phyloP scores from a whole-genome alignment of 768 basidiomycete species.

The Termitomyces sp. region DNA sequence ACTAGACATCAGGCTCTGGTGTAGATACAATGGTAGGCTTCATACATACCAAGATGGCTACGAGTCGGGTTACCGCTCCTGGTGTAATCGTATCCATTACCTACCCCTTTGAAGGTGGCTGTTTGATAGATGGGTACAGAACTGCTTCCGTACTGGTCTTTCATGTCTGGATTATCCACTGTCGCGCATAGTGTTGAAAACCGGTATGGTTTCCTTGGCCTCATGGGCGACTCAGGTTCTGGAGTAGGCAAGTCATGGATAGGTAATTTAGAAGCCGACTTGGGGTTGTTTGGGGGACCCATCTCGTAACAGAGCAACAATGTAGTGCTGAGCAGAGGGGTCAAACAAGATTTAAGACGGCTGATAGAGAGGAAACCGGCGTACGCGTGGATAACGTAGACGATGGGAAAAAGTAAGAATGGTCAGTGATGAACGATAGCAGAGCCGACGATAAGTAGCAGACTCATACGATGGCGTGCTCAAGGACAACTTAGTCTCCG shows the following conservation, averaged over 20 bases:
- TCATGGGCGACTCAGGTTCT: constrained; percentile 73
- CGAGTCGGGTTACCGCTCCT: constrained; percentile 96
- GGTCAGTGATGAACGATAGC: no score
- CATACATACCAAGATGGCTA: constrained; percentile 77
- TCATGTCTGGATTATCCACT: constrained; percentile 86
- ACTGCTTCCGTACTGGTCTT: constrained; percentile 94
- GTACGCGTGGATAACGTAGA: background rate
- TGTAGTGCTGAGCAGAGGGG: constrained; percentile 1
- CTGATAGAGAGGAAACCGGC: background rate
- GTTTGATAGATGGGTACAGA: constrained; percentile 98
- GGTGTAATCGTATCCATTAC: constrained; percentile 88
- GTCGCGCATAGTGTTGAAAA: constrained; percentile 91
- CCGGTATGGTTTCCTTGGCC: constrained; percentile 71
- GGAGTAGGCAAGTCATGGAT: constrained; percentile 70
- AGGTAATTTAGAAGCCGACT: constrained; percentile 24
- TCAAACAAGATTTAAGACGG: constrained; percentile 3
- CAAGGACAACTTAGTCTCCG: no score
- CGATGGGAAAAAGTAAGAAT: constrained; percentile 2
- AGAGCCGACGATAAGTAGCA: no score
- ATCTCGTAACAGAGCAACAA: constrained; percentile 19
- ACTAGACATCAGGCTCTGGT: constrained; percentile 7
- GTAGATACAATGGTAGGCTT: constrained; percentile 2
- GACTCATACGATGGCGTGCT: constrained; percentile 24
- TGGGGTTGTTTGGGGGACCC: constrained; percentile 35
- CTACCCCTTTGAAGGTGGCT: constrained; percentile 94